phyloP scores from a whole-genome alignment of 306 rosid genomes.

The Quercus alba region DNA sequence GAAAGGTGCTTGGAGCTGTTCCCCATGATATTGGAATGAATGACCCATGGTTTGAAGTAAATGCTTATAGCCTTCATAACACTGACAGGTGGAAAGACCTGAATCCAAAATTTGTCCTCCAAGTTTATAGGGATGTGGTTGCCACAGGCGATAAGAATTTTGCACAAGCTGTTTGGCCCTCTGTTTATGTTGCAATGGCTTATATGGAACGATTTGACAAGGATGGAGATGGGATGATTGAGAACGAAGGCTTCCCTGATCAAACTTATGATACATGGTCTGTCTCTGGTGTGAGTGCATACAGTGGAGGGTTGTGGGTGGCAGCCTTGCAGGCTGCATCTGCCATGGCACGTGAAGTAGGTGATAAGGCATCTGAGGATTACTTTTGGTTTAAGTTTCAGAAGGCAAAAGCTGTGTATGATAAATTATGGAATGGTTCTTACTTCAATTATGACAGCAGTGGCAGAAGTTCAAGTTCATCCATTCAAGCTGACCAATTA shows the following conservation, averaged over 20 bases:
- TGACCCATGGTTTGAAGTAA: slow-evolving; percentile 97
- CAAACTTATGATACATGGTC: too few relatives aligned
- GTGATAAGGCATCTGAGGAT: slow-evolving; percentile 71
- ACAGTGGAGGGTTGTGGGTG: too few relatives aligned
- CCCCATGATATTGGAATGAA: slow-evolving; percentile 91
- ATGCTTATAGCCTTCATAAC: slow-evolving; percentile 72
- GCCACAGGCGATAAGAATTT: slow-evolving; percentile 92
- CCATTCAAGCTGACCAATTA: slow-evolving; percentile 96
- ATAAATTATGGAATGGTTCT: slow-evolving; percentile 92
- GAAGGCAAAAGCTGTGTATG: slow-evolving; percentile 71
- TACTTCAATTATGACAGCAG: slow-evolving; percentile 86
- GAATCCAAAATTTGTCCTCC: slow-evolving; percentile 81
- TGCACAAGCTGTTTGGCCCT: slow-evolving; percentile 76
- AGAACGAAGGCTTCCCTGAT: slow-evolving; percentile 91
- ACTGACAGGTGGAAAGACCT: slow-evolving; percentile 99
- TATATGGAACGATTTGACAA: slow-evolving; percentile 94
- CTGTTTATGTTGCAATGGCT: slow-evolving; percentile 92
- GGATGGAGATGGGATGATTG: slow-evolving; percentile 95
- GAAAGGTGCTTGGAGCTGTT: slow-evolving; percentile 96
- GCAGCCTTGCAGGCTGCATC: slow-evolving; percentile 86
- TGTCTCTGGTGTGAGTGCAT: too few relatives aligned
- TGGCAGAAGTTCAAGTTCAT: slow-evolving; percentile 60
- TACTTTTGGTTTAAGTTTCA: slow-evolving; percentile 81
- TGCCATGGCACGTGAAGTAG: slow-evolving; percentile 75
- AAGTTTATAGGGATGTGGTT: slow-evolving; percentile 88